Evolutionary conservation across 1,139 yeast genomes (phyloP), one percentile per base, ranked within the genome.

Genomic region (Zhuliangozyma blackwelliae): DNA sequence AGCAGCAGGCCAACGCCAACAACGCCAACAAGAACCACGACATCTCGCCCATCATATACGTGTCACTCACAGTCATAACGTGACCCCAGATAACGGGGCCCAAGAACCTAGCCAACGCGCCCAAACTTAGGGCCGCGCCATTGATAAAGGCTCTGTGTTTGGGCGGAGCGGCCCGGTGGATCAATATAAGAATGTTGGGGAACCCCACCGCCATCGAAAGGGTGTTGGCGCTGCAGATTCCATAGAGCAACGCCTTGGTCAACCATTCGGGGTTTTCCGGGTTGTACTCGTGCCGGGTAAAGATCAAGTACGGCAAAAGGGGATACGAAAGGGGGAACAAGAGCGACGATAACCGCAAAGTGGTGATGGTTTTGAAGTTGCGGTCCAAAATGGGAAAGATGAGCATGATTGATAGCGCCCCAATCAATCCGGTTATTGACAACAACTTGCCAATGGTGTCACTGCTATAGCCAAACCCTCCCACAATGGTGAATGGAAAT

Each of bases 61-160:
- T 52, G 44, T 75, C 74, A 21, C 72, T 68, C 44, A 60, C 60
- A 2, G 80, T 63, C 72, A 79, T 77, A 30, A 79, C 48, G 36
- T 57, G 59, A 9, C 86, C 86, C 80, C 82, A 78, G 2, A 65
- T 29, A 12, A 78, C 54, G 0, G 87, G 87, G 3, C 81, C 85
- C 1, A 75, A 32, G 38, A 75, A 79, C 43, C 86, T 56, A 0
- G 84, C 81, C 29, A 73, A 57, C 1, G 85, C 71, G 16, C 73
- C 62, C 33, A 74, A 63, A 40, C 76, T 68, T 48, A 75, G 58
- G 2, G 77, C 64, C 10, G 69, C 56, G 11, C 78, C 77, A 51
- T 75, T 75, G 28, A 75, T 63, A 41, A 72, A 65, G 0, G 78
- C 77, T 37, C 79, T 56, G 49, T 75, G 72, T 39, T 64, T 59